A percentile compares a stretch with the other conserved stretches of the same genome.
phyloP scores from a whole-genome alignment of 225 moss, liverwort and hornwort species.

The Thuidium tamariscinum region DNA sequence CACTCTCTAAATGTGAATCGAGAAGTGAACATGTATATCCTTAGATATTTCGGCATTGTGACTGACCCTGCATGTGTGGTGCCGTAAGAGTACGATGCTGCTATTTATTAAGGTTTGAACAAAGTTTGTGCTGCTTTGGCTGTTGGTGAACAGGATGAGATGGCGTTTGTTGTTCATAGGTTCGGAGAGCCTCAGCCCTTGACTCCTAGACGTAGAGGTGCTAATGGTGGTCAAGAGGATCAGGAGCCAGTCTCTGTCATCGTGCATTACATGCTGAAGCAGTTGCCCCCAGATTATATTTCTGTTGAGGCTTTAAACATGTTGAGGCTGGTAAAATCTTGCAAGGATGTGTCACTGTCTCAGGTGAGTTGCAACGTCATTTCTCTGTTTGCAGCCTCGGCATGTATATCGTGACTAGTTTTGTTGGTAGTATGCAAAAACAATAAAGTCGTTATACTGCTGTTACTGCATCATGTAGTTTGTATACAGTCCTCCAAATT shows the following conservation, averaged over 20 bases:
- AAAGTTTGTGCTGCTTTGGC: background rate
- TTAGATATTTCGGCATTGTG: background rate
- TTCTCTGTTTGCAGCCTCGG: background rate
- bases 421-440: background rate
- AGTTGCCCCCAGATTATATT: slow-evolving; percentile 68
- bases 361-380: slow-evolving; percentile 46
- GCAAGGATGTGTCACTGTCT: slow-evolving; percentile 69
- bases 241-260: slow-evolving; percentile 66
- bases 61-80: background rate
- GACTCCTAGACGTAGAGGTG: slow-evolving; percentile 22
- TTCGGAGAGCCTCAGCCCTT: slow-evolving; percentile 53
- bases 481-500: background rate
- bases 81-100: background rate
- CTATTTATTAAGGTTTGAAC: background rate
- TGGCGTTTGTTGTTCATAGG: slow-evolving; percentile 39
- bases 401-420: background rate
- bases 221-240: slow-evolving; percentile 18
- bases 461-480: background rate
- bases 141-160: slow-evolving; percentile 55
- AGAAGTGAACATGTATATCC: background rate
- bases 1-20: background rate
- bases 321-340: slow-evolving; percentile 60
- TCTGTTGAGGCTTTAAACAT: slow-evolving; percentile 63
- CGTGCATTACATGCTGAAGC: slow-evolving; percentile 80
- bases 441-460: background rate